Base-by-base conservation (phyloP, 192 early-diverging fungal genomes). In the Backusella morwellensis region DNA sequence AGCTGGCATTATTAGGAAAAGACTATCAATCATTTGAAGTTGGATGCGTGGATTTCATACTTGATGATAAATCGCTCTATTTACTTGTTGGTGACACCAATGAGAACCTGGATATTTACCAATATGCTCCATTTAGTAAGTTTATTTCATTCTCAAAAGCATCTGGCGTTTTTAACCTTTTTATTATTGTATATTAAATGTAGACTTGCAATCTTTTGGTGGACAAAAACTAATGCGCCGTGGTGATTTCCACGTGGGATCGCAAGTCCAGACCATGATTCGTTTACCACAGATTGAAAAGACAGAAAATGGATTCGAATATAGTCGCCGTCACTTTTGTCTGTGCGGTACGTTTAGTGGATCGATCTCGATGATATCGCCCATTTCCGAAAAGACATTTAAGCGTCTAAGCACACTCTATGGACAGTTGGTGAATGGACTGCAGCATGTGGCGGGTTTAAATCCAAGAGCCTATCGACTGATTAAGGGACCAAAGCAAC, bases 341-440 rank as follows among this genome's bases (percentile, higher is more conserved):
- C 68, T 92, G n/a, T 88, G 85, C 35, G 85, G 84, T 82, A 82
- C 92, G 3, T 68, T 91, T 66, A 92, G 94, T 77, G 95, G 95
- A 40, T 83, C 90, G 4, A 80, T 97, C 26, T 79, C 75, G 7
- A 82, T 91, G 76, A 77, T 95, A 32, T 86, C 90, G 0, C 95
- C 97, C 19, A 87, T 98, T 29, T 88, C 95, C 0, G 98, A 99
- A 81, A 97, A 94, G 81, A 88, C 93, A 32, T 99, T 93, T 81
- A 98, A 97, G 84, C 90, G 98, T 23, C 80, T 98, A 34, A 91
- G 92, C 40, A 89, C 91, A 1, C 81, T 99, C 19, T 94, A 94
- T 75, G 86, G 91, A n/a, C 92, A 94, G 38, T 86, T 99, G 81
- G 93, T 96, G 3, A 93, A 92, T 56, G 89, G 90, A 47, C 66